Base-by-base conservation (phyloP, 371 early-diverging fungal genomes). In the Mucor velutinosus region DNA sequence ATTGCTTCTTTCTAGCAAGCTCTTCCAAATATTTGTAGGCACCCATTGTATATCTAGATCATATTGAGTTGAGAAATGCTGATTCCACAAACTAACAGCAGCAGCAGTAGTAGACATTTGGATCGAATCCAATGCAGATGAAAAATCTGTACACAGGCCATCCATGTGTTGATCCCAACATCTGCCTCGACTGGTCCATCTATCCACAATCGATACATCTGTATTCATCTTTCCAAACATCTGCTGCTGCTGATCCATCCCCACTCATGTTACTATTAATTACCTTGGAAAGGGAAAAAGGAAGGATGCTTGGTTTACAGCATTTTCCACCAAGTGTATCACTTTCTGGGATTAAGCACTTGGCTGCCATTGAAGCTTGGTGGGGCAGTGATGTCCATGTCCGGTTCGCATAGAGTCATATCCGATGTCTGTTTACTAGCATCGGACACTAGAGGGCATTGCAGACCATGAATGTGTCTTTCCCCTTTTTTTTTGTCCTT, bases 1-100 rank as follows among this genome's bases (percentile, higher is more conserved):
- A 93, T 90, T 99, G 99, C 91, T 98, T 99, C 93, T 97, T 95
- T 89, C 95, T 97, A 83, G 93, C 90, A 74, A 99, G 92, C 88
- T 97, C 97, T 89, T 95, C 95, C 77, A 99, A 88, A 85, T 98
- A 98, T 85, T 97, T 94, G 87, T 94, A 92, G 73, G 96, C 95
- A 71, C 71, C 71, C 71, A 71, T 71, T 62, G 57, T 71, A 65
- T 47, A 65, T 56, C 57, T 66, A 43, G 2, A 10, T 25, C 51
- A 51, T 25, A 25, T 19, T 25, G 23, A 37, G 2, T 51, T 51
- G 21, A 51, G 51, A 8, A 51, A 10, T 7, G 5, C 21, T 47
- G 15, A 19, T 19, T 47, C n/a, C 47, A 47, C 45, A 47, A 25
- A 51, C 12, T 11, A 2, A 51, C n/a, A 19, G 1, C 7, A 3